Evolutionary conservation across 306 rosid species (phyloP), one percentile per base, ranked within the genome.

Genomic region (Cajanus cajan): DNA sequence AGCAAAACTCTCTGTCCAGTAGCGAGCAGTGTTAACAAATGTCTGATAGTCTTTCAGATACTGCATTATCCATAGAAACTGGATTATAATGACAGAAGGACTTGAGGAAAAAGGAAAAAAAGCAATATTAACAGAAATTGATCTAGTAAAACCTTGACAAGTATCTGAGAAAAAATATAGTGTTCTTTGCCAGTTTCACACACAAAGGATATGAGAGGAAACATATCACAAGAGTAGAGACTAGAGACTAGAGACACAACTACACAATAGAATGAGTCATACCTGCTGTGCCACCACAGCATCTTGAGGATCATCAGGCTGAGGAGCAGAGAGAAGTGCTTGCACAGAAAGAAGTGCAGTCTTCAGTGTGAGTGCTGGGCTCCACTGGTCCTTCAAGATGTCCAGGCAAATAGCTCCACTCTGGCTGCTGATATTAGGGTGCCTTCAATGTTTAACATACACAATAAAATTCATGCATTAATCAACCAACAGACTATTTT

Each of bases 231-330:
- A 31, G 43, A 76, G 43, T 34, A 50, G 14, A 31, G 43, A 79
- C 37, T 34, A 50, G 14, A 31, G 43, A 79, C 37, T 34, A 50
- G 33, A 39, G 73, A 51, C 19, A 33, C 15, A 37, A 59, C 34
- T 51, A 70, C 58, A 45, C 48, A 25, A 36, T 28, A 52, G 72
- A 76, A 73, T n/a, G 8, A 58, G 47, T 16, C 43, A 80, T 28
- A 95, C 99, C 97, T 95, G 99, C 63, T 93, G 85, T 48, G 99
- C 99, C 69, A 95, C 99, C 73, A 95, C 98, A 31, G 99, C 99
- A 88, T 95, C 99, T 86, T 95, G 99, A 87, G 99, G 99, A 89
- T 95, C 98, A 90, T 93, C 99, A 7, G 99, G 97, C 80, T 89
- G 90, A 74, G 99, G 99, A 51, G 99, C 94, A 81, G 99, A 95